Evolutionary conservation across 2,329 filamentous ascomycete species (phyloP), one percentile per base, ranked within the genome.

Genomic region (Lecanicillium sp.): DNA sequence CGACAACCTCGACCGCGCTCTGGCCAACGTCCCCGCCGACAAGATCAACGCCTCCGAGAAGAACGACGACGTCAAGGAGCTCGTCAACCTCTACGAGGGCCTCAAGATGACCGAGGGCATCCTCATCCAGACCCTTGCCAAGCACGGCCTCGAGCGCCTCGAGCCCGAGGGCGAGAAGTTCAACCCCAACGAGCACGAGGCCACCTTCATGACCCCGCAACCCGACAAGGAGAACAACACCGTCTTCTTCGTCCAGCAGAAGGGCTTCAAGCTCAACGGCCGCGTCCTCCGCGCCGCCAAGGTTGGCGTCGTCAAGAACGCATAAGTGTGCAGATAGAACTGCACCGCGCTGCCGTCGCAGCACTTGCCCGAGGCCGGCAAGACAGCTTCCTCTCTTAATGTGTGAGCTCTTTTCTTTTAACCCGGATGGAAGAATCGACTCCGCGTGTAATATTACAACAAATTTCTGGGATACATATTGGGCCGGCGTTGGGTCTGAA

Each of bases 111-210:
- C 91, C 24, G 89, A 97, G 71, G 75, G 68, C 51, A 90, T 96
- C 61, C 75, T 98, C 61, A 83, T 96, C 74, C 76, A 76, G 63
- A 95, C 91, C 15, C 77, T 98, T 55, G 83, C 87, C 73, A 96
- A 94, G 77, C 93, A 98, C 68, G 93, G 93, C 48, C 75, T 98
- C 53, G 87, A 95, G 75, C 78, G 90, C 57, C 88, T 95, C 65
- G 83, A 90, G 64, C 91, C 93, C 15, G 72, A 81, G 55, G 78
- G 82, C 58, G 85, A 93, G 66, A 90, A 88, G 70, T 98, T 98
- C 75, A 86, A 98, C 73, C 90, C 93, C 56, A 96, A 96, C 69
- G 78, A 87, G 69, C 93, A 97, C 67, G 93, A 98, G 76, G 93
- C 93, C 30, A 93, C 88, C 19, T 97, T 97, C 72, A 90, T 94